Base-by-base conservation (phyloP, 495 filamentous ascomycete species). In the Barbatosphaeria neglecta region DNA sequence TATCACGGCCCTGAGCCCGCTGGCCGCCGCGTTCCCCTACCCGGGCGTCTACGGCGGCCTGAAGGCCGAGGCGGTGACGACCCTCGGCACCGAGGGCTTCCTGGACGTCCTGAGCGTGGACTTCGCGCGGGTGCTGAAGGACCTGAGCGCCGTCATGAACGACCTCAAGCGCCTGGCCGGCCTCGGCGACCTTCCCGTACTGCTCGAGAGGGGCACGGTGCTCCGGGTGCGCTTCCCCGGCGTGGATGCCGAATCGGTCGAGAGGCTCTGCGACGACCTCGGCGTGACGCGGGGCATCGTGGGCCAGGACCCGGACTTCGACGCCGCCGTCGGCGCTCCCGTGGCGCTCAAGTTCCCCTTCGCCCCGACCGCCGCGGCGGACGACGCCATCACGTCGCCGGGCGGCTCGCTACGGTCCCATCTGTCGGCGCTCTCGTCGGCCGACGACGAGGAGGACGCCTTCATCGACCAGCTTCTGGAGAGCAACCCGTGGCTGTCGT, bases 181-280 rank as follows among this genome's bases (percentile, higher is more conserved):
- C 1, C 63, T 96, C 4, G 92, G 92, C 8, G 87, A 95, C 56
- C 70, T 97, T 8, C 87, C 92, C 0, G 80, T 96, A 16, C 67
- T 72, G 0, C 72, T 95, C 33, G 81, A 82, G 41, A 76, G 77
- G 6, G 58, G 61, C 31, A 59, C 61, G 35, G 61, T 69, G 3
- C 67, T 98, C 7, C 76, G 84, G 10, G 83, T 97, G 2, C 81
- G 87, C 28, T 97, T 98, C 59, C 84, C 87, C 1, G 92, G 92
- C 19, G 94, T 90, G 50, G 90, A 96, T 56, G 79, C 77, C 0
- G 79, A 82, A 4, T 86, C 84, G 2, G 88, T 97, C 0, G 87
- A 93, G 59, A 67, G 73, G 15, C 71, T 96, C 0, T 96, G 90
- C 59, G 74, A 86, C 39, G 92, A 98, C 62, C 73, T 90, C n/a